phyloP scores from a whole-genome alignment of 208 protist genomes.

The Balamuthia mandrillaris region DNA sequence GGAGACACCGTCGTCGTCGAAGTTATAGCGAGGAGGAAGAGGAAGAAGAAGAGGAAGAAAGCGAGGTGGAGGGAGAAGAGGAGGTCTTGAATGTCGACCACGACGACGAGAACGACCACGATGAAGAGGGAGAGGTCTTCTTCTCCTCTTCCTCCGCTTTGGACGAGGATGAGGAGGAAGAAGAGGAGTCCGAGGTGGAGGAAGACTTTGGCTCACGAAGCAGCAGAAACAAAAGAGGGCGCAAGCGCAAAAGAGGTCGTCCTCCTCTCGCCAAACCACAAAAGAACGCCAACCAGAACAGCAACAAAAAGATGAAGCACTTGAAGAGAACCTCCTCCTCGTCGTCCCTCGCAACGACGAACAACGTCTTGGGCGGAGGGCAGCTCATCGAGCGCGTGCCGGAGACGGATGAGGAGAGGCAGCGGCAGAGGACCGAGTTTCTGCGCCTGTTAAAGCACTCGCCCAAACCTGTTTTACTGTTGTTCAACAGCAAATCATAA shows the following conservation, averaged over 20 bases:
- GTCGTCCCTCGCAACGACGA: no score
- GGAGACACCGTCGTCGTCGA: no score
- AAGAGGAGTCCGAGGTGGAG: background rate
- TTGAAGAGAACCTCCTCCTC: no score
- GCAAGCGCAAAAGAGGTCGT: no score
- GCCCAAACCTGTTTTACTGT: constrained; percentile 33
- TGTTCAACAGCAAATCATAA: constrained; percentile 12
- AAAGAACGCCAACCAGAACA: no score
- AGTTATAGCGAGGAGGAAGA: no score
- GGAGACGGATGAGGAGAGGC: constrained; percentile 26
- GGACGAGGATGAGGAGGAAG: background rate
- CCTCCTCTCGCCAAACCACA: no score
- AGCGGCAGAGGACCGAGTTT: constrained; percentile 15
- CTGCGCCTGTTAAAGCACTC: background rate
- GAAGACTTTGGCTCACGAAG: background rate
- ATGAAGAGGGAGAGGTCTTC: background rate
- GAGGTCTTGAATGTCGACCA: background rate
- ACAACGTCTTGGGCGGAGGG: background rate
- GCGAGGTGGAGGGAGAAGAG: no score
- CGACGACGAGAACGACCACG: background rate
- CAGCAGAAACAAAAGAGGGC: no score
- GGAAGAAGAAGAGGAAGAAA: no score
- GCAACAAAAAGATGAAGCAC: no score
- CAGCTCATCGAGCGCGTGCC: constrained; percentile 7
- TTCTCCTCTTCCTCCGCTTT: background rate